Base-by-base conservation (phyloP, 2,329 filamentous ascomycete species). In the Onygenales sp. region DNA sequence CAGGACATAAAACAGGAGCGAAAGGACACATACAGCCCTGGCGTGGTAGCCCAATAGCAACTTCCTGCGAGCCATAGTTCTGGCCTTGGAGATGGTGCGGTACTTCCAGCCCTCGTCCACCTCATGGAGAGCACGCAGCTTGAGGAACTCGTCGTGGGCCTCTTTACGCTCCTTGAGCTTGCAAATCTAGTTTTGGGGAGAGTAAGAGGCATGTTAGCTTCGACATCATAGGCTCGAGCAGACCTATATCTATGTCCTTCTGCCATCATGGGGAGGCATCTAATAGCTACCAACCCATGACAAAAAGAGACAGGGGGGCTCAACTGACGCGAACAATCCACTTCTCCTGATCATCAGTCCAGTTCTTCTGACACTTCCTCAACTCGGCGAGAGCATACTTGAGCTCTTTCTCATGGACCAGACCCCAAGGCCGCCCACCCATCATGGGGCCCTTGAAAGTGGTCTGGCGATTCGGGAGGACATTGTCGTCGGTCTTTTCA, bases 261-360 rank as follows among this genome's bases (percentile, higher is more conserved):
- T 40, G 4, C 11, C 37, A 11, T 40, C 11, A 40, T 11, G 37
- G 37, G 11, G 37, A 14, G 1, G 3, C 14, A 14, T 27, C 37
- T 11, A 14, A 6, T 40, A 40, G 3, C 37, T 40, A 14, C 37
- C 37, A 14, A 14, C 37, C 37, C 11, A 40, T 11, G 14, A 11
- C 14, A 40, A 40, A 40, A 40, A 40, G 3, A 40, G 14, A 40
- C 11, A 40, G 21, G 10, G 10, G 34, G 2, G 44, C 43, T 27
- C 21, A 39, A 63, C 66, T 53, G 62, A 69, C 67, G 63, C 63
- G 60, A 14, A 58, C 54, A 52, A 69, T 51, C 66, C 66, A 68
- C 13, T 68, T 39, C 44, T 69, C 67, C 49, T 69, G 66, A 51
- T 68, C 65, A 8, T 66, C 67, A 51, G 64, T 67, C 65, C 65